phyloP scores from a whole-genome alignment of 768 basidiomycete species.

The Rhodotorula kratochvilovae region DNA sequence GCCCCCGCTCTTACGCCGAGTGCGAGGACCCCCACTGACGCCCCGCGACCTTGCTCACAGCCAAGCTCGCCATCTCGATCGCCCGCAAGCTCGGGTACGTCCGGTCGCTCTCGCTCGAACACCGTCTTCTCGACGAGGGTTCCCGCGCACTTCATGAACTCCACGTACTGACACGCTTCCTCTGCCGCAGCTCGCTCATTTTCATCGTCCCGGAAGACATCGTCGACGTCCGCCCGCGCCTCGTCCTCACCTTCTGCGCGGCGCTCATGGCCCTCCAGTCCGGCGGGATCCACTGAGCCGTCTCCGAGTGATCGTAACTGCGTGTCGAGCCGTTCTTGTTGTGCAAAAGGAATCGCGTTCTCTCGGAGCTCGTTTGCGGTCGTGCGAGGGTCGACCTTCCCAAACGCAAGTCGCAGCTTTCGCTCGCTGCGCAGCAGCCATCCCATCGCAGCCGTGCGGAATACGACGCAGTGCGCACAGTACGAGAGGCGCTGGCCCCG shows the following conservation, averaged over 20 bases:
- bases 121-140: not conserved
- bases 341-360: not conserved
- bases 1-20: too few relatives aligned
- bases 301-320: not conserved
- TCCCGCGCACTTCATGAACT: not conserved
- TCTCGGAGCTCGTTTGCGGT: not conserved
- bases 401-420: not conserved
- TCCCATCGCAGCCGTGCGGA: too few relatives aligned
- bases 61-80: constrained; percentile 95
- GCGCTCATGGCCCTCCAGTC: constrained; percentile 54
- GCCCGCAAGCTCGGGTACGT: constrained; percentile 74
- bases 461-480: too few relatives aligned
- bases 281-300: not conserved
- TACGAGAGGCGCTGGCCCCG: too few relatives aligned
- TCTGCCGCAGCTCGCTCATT: constrained; percentile 62
- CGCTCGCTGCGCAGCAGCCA: too few relatives aligned
- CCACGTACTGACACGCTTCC: not conserved
- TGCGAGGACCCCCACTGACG: too few relatives aligned
- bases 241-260: constrained; percentile 92
- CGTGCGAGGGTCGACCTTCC: not conserved
- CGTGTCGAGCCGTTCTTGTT: not conserved
- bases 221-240: constrained; percentile 82
- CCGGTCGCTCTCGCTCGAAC: not conserved
- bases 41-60: constrained; percentile 50
- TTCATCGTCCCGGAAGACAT: constrained; percentile 97